These are phyloP conservation scores for Cryphonectria carpinicola DNA, from an alignment of 2,329 filamentous ascomycete genomes.

Conservation along the genomic window DNA sequence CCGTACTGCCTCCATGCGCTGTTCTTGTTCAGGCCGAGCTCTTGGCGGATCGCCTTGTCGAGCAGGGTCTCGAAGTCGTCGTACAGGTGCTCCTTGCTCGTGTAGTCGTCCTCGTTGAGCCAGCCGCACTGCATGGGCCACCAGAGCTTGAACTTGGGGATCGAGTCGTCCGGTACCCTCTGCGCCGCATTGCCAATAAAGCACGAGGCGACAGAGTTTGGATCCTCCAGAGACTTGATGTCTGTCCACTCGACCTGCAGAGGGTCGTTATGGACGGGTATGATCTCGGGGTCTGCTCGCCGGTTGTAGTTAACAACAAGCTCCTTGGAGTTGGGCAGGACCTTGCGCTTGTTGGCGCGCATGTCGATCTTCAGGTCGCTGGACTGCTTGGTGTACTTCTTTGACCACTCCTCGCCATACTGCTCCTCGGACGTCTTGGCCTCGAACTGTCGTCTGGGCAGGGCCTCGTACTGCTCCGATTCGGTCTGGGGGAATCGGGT, in stretches of 20 bases:
- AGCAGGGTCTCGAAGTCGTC: constrained; percentile 87
- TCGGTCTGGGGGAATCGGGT: constrained; percentile 78
- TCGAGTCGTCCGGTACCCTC: constrained; percentile 86
- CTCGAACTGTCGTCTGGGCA: constrained; percentile 72
- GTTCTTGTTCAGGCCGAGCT: constrained; percentile 76
- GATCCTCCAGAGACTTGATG: constrained; percentile 66
- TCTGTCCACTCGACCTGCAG: constrained; percentile 96
- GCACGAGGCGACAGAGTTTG: constrained; percentile 62
- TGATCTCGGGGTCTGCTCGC: constrained; percentile 79
- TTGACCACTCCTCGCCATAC: constrained; percentile 81
- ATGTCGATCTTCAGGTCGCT: constrained; percentile 87
- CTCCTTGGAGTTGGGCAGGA: constrained; percentile 96
- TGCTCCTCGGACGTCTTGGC: constrained; percentile 71
- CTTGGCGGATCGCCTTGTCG: constrained; percentile 83
- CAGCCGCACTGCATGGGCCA: constrained; percentile 89
- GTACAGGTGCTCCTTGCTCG: constrained; percentile 76
- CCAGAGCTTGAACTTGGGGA: constrained; percentile 86
- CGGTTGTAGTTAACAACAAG: constrained; percentile 94
- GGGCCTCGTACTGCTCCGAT: constrained; percentile 77
- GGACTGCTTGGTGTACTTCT: constrained; percentile 79
- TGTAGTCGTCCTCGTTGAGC: constrained; percentile 90
- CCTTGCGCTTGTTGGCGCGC: constrained; percentile 91
- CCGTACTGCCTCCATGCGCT: constrained; percentile 89
- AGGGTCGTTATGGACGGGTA: constrained; percentile 93
- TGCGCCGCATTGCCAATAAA: constrained; percentile 83